Conservation (phyloP, 2,329 filamentous ascomycete species). For the Teratosphaeria pseudoeucalypti region DNA sequence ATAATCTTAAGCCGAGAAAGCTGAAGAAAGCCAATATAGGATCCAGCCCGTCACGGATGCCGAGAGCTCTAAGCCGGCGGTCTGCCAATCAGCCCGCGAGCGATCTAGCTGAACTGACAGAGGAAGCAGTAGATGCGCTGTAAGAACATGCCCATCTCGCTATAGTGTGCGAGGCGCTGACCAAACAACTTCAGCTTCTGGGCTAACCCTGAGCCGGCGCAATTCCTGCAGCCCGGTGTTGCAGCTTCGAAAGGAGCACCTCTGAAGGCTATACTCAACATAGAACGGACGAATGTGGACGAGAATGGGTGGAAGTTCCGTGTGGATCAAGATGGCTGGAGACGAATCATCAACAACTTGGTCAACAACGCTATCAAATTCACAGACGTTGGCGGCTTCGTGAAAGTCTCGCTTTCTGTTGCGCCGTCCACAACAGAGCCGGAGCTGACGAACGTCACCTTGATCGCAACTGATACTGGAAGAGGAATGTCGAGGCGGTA, state of each 20-base stretch:
- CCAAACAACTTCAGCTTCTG: neutral
- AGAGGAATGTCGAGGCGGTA: slow-evolving; percentile 54
- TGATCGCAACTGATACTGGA: slow-evolving; percentile 49
- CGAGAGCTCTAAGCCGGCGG: neutral
- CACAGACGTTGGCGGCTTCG: slow-evolving; percentile 29
- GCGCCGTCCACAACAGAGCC: slow-evolving; percentile 9
- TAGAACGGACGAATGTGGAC: neutral
- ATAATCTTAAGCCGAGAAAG: neutral
- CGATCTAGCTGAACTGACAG: neutral
- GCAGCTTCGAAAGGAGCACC: neutral
- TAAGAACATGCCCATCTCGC: neutral
- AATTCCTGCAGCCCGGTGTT: neutral
- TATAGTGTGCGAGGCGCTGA: neutral
- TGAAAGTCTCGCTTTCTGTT: slow-evolving; percentile 27
- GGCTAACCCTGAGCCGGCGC: neutral
- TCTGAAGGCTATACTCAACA: neutral
- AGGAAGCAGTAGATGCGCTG: neutral
- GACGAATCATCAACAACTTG: slow-evolving; percentile 37
- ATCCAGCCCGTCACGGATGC: neutral
- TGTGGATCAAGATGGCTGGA: neutral
- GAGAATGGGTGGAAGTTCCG: neutral
- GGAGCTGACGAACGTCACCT: slow-evolving; percentile 7
- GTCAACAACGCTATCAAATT: slow-evolving; percentile 40
- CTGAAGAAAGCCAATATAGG: neutral
- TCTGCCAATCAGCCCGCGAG: neutral